Evolutionary conservation across 1,284 basidiomycete genomes (phyloP).

Genomic region (Melampsora larici-populina): DNA sequence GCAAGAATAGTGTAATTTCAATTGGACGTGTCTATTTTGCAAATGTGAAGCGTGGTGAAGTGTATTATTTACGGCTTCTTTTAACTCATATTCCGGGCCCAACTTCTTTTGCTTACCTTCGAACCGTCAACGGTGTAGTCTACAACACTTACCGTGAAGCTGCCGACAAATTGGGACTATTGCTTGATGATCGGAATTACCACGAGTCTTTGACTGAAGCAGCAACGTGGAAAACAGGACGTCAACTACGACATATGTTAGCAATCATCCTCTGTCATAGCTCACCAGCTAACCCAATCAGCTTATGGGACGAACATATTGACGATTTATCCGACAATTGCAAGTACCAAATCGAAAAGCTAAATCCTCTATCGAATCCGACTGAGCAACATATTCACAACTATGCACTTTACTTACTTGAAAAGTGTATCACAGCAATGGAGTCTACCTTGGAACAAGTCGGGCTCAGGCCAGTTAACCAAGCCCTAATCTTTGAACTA

Average conservation of each 20-base stretch:
- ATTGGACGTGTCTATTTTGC: background rate
- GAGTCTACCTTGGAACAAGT: background rate
- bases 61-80: background rate
- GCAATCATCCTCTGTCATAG: background rate
- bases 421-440: constrained; percentile 42
- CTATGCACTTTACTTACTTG: no score
- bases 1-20: background rate
- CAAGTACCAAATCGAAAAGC: background rate
- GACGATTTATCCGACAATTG: background rate
- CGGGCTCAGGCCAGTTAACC: constrained; percentile 48
- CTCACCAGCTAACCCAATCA: background rate
- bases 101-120: background rate
- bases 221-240: background rate
- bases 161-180: no score
- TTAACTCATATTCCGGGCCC: background rate
- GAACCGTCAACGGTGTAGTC: background rate
- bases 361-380: no score
- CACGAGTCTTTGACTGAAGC: background rate
- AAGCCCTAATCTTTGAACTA: constrained; percentile 43
- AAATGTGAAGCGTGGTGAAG: background rate
- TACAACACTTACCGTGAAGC: background rate
- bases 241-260: background rate
- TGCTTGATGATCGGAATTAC: background rate
- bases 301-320: background rate
- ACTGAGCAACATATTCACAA: background rate